phyloP scores from a whole-genome alignment of 2,329 filamentous ascomycete species.

The Huntiella abstrusa region DNA sequence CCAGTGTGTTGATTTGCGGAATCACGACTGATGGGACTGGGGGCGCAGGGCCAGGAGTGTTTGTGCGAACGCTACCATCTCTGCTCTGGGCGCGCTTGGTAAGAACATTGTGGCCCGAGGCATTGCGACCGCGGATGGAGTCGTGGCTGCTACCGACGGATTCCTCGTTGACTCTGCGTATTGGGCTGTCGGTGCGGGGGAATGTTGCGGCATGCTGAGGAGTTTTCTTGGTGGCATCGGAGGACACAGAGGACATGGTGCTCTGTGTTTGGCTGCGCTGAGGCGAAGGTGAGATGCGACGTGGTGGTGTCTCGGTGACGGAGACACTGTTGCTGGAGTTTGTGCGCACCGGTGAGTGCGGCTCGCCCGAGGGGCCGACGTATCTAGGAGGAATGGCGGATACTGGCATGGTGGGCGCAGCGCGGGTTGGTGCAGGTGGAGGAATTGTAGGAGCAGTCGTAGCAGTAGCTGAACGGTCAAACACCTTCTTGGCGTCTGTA shows the following conservation, averaged over 20 bases:
- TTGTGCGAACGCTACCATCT: background rate
- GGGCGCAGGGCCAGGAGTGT: background rate
- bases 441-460: background rate
- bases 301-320: constrained; percentile 5
- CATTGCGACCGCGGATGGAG: constrained; percentile 2
- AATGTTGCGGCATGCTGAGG: constrained; percentile 1
- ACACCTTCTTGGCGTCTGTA: background rate
- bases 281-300: constrained; percentile 4
- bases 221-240: background rate
- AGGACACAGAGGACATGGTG: constrained; percentile 7
- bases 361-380: background rate
- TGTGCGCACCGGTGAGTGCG: constrained; percentile 3
- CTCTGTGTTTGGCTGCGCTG: constrained; percentile 8
- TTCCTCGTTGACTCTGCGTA: background rate
- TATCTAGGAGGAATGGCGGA: constrained; percentile 3
- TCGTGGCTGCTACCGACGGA: background rate
- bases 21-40: background rate
- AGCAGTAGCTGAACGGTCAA: background rate
- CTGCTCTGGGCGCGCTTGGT: constrained; percentile 5
- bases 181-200: background rate
- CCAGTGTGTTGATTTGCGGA: constrained; percentile 1
- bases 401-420: constrained; percentile 5
- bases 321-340: constrained; percentile 5
- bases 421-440: constrained; percentile 2
- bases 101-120: constrained; percentile 5